These are phyloP conservation scores for Paracamarosporium sp. DNA, from an alignment of 2,329 filamentous ascomycete species.

Conservation along the genomic window DNA sequence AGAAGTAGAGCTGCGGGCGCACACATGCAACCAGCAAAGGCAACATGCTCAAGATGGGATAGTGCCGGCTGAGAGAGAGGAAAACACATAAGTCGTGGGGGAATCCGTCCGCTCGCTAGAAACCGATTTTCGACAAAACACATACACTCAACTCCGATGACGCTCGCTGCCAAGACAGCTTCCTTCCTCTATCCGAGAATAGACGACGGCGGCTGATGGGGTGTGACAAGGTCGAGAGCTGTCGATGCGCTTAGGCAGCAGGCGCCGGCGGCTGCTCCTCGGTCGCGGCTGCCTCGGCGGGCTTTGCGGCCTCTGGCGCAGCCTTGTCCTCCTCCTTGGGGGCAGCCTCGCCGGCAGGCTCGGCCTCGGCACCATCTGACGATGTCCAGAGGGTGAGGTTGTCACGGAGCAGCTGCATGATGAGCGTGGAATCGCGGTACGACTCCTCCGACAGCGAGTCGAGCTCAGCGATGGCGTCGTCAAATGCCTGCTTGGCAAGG, in stretches of 20 bases:
- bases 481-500: conserved; percentile 98
- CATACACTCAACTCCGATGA: conserved; percentile 48
- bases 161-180: conserved; percentile 44
- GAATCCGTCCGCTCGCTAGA: conserved; percentile 50
- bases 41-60: conserved; percentile 28
- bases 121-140: conserved; percentile 49
- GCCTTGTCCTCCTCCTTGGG: conserved; percentile 69
- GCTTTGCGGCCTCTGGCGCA: conserved; percentile 52
- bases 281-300: conserved; percentile 45
- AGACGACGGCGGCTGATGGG: conserved; percentile 40
- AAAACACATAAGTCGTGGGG: conserved; percentile 51
- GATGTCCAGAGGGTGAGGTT: conserved; percentile 99
- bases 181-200: conserved; percentile 40
- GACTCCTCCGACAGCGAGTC: conserved; percentile 97
- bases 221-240: conserved; percentile 41
- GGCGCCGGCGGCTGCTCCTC: conserved; percentile 41
- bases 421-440: conserved; percentile 98
- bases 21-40: conserved; percentile 24
- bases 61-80: conserved; percentile 36
- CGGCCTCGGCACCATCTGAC: conserved; percentile 82
- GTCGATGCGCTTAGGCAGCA: conserved; percentile 40
- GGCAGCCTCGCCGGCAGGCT: conserved; percentile 63
- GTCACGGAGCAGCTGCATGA: conserved; percentile 98
- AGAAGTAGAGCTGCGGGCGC: conserved; percentile 29
- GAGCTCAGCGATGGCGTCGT: conserved; percentile 98